Base-by-base conservation (phyloP, 257 asterid species). In the Apocynum venetum region DNA sequence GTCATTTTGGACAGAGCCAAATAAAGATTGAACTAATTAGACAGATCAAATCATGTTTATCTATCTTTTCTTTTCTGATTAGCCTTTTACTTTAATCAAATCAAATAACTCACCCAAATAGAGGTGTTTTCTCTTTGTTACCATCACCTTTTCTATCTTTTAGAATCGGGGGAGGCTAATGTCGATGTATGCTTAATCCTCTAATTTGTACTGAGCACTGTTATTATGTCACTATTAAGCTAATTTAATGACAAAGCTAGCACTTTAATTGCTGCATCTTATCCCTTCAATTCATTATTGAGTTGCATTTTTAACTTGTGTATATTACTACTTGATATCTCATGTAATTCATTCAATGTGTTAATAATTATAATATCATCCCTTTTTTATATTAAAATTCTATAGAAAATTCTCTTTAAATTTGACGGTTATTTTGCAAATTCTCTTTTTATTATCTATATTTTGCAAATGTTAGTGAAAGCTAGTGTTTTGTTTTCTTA, bases 1-100 rank as follows among this genome's bases (percentile, higher is more conserved):
- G 86, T 93, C 67, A 93, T 93, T 44, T 83, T 88, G 84, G 90
- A 93, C 73, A 79, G 96, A 81, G 87, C 90, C 78, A 88, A 86
- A 78, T 87, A 72, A 51, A 38, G 19, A 53, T 59, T 4, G 15
- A 8, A 17, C 4, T 14, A 2, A 47, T 60, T 43, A 78, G 35
- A 77, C 11, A 7, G 6, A 79, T 46, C 71, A 77, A 68, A 53
- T 51, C 76, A 52, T 80, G 85, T 78, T 77, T 83, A 25, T 13
- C n/a, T 52, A 6, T 5, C n/a, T 25, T 38, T 6, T 40, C 10
- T 72, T 13, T 35, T 35, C 7, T 51, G 31, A 25, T 25, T 25
- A 25, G 31, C 31, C 31, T 72, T n/a, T 51, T 4, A 66, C 52
- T 69, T 81, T 78, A 52, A 57, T 19, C 35, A 7, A 57, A 80